Base-by-base conservation (phyloP, 2,329 filamentous ascomycete species). In the Cercospora zeina region DNA sequence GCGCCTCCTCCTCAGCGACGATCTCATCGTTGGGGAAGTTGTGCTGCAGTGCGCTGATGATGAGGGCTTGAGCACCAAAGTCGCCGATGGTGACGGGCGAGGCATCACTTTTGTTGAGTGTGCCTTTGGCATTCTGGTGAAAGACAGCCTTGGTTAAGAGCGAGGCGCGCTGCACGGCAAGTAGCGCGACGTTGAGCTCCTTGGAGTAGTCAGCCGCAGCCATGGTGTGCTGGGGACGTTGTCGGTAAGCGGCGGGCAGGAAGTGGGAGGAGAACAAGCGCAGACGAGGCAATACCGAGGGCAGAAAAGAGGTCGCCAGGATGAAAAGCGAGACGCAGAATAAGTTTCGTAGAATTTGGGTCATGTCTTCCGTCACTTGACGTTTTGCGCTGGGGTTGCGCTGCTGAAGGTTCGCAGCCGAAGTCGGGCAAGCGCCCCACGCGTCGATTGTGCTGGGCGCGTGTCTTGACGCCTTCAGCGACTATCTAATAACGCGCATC, bases 31-130 rank as follows among this genome's bases (percentile, higher is more conserved):
- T 74, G 16, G 95, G 95, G 81, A 99, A 99, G 78, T 89, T 91
- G 78, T 90, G 86, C 77, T 88, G 88, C 69, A 99, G 88, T 30
- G 93, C 93, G 61, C 88, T 84, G 73, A 97, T 96, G 78, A 99
- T 96, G 68, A 99, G 86, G 33, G 95, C 93, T 81, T 99, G 95
- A 37, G 95, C 96, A 73, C 95, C 95, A 77, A 96, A 97, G 80
- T 99, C 95, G 76, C 93, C 95, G 71, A 97, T 95, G 16, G 95
- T 99, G 71, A 99, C 95, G 68, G 95, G 95, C 9, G 93, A 96
- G 75, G 91, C 91, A 82, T 99, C 95, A 77, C 91, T 89, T 81
- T 99, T 99, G 76, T 89, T 89, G 56, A 96, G 83, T 50, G 95
- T 97, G 70, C 93, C 93, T 80, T 97, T 97, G 71, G 91, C 89